A percentile compares a stretch with the other conserved stretches of the same genome.
Conservation (phyloP, 2,329 filamentous ascomycete genomes). For the Aspergillus costaricaensis region DNA sequence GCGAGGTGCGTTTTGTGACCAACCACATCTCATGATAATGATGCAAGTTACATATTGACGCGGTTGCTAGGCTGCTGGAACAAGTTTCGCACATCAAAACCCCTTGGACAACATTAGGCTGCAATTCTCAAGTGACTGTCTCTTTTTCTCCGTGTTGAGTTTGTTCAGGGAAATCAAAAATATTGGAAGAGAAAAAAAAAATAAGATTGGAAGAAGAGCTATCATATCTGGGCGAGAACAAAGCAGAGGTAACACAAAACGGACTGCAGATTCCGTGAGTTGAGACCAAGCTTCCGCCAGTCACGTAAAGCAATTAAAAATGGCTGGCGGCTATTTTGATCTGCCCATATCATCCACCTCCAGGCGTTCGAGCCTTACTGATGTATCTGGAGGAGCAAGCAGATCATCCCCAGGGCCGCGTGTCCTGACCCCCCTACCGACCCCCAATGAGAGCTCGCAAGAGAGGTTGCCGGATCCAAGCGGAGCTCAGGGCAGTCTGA, state of each 20-base stretch:
- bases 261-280: conserved; percentile 7
- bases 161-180: not conserved
- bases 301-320: conserved; percentile 22
- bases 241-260: conserved; percentile 15
- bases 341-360: conserved; percentile 30
- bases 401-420: conserved; percentile 29
- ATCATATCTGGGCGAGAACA: not conserved
- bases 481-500: conserved; percentile 33
- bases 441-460: conserved; percentile 27
- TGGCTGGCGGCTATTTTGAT: conserved; percentile 40
- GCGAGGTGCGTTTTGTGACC: conserved; percentile 16
- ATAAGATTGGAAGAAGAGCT: not conserved
- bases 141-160: not conserved
- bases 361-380: conserved; percentile 28
- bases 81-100: not conserved
- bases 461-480: conserved; percentile 24
- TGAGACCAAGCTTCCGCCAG: conserved; percentile 4
- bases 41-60: conserved; percentile 18
- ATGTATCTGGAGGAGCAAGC: conserved; percentile 22
- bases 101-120: not conserved
- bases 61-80: conserved; percentile 17
- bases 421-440: conserved; percentile 25
- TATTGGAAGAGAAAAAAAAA: not conserved
- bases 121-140: not conserved
- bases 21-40: conserved; percentile 10